phyloP scores from a whole-genome alignment of 108 stramenopile species.

The Skeletonema grethae region DNA sequence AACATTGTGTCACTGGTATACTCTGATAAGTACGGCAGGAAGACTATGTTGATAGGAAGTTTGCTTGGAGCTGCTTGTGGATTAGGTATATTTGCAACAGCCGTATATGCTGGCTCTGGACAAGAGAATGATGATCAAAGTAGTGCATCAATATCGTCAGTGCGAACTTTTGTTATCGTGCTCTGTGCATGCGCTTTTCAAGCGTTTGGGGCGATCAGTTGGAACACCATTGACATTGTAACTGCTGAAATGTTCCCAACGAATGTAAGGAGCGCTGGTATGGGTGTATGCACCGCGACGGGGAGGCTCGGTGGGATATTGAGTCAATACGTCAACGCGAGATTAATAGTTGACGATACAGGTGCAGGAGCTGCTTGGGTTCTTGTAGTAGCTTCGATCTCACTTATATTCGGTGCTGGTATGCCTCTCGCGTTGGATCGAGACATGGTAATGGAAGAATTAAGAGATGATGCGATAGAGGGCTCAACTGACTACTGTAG shows the following conservation, averaged over 20 bases:
- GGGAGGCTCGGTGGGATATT: conserved; percentile 78
- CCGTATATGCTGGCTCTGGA: conserved; percentile 22
- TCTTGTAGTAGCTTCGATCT: conserved; percentile 58
- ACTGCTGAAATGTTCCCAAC: conserved; percentile 81
- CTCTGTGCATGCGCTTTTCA: conserved; percentile 73
- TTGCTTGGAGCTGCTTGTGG: conserved; percentile 51
- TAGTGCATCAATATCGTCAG: background rate
- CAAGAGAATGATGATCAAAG: background rate
- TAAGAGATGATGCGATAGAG: conserved; percentile 29
- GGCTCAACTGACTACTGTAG: conserved; percentile 4
- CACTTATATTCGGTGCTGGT: conserved; percentile 60
- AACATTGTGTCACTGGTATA: conserved; percentile 60
- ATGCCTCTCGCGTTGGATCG: conserved; percentile 54
- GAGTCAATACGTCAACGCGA: conserved; percentile 77
- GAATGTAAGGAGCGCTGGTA: conserved; percentile 66
- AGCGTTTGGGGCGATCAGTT: conserved; percentile 66
- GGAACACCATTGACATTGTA: conserved; percentile 80
- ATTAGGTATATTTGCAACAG: conserved; percentile 60
- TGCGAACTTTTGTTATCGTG: conserved; percentile 51
- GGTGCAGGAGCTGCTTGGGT: conserved; percentile 35
- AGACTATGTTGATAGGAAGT: conserved; percentile 54
- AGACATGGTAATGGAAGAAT: conserved; percentile 30
- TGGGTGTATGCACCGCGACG: conserved; percentile 77
- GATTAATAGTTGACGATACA: conserved; percentile 25
- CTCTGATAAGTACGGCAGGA: conserved; percentile 62